phyloP scores from a whole-genome alignment of 768 basidiomycete species.

The Pleurotus giganteus region DNA sequence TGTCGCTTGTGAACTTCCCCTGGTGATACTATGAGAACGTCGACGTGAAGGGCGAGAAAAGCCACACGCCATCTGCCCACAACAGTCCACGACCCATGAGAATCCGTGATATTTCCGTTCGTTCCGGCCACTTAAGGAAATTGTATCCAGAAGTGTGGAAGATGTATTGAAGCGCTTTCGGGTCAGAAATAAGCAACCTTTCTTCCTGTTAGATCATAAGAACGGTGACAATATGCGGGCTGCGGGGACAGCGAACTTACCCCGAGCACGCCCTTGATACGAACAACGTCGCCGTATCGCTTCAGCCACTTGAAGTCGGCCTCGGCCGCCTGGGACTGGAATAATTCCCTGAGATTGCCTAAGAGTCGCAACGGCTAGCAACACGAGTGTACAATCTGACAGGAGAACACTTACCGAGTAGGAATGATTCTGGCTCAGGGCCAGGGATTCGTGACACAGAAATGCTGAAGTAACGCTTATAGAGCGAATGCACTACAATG shows the following conservation, averaged over 20 bases:
- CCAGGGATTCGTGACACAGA: conserved; percentile 46
- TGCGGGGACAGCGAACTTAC: conserved; percentile 25
- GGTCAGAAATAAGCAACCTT: conserved; percentile 51
- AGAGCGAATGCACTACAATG: conserved; percentile 23
- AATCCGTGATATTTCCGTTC: conserved; percentile 47
- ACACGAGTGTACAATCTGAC: neutral
- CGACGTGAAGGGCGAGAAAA: neutral
- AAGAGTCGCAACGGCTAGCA: neutral
- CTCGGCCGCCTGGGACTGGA: conserved; percentile 47
- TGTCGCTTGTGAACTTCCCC: conserved; percentile 53
- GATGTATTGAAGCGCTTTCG: conserved; percentile 58
- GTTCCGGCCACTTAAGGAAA: conserved; percentile 49
- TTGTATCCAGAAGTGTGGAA: conserved; percentile 54
- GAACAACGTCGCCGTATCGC: conserved; percentile 48
- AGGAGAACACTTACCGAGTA: conserved; percentile 34
- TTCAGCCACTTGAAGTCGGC: conserved; percentile 52
- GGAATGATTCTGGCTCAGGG: conserved; percentile 46
- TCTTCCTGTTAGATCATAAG: conserved; percentile 37
- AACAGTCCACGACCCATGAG: conserved; percentile 51
- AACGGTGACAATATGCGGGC: conserved; percentile 4
- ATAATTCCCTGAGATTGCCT: conserved; percentile 51
- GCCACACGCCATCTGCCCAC: conserved; percentile 48
- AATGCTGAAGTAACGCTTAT: conserved; percentile 34
- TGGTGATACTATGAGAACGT: conserved; percentile 9
- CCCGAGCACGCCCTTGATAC: conserved; percentile 49